Evolutionary conservation across 139 green algal species (phyloP).

Genomic region (Picochlorum sp.): DNA sequence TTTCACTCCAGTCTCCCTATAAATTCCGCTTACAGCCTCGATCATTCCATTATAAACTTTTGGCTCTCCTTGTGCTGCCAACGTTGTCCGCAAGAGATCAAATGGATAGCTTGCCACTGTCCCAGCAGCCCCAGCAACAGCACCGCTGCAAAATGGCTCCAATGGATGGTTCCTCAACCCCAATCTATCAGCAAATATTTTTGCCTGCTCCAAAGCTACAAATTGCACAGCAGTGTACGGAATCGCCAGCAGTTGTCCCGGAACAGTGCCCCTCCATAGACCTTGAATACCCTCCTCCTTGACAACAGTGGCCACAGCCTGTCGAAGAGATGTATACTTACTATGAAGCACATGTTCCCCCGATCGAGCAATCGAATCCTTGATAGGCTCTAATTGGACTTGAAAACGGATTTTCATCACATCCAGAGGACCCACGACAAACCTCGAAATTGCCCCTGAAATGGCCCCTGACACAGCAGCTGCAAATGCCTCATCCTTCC

Average conservation of each 20-base stretch:
- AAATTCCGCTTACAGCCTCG: constrained; percentile 38
- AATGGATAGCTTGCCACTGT: constrained; percentile 96
- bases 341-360: constrained; percentile 4
- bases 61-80: constrained; percentile 92
- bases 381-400: constrained; percentile 67
- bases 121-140: constrained; percentile 74
- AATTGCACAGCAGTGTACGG: constrained; percentile 98
- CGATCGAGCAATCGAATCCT: background rate
- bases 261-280: constrained; percentile 89
- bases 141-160: constrained; percentile 80
- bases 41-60: constrained; percentile 44
- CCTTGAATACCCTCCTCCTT: constrained; percentile 85
- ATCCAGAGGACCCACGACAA: constrained; percentile 83
- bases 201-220: constrained; percentile 71
- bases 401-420: constrained; percentile 96
- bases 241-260: constrained; percentile 83
- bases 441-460: constrained; percentile 65
- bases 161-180: constrained; percentile 12
- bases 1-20: constrained; percentile 33
- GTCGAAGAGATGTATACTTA: constrained; percentile 82
- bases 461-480: constrained; percentile 60
- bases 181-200: constrained; percentile 12
- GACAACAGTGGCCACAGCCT: constrained; percentile 76
- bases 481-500: background rate
- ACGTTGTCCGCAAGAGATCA: constrained; percentile 91